phyloP scores from a whole-genome alignment of 2,329 filamentous ascomycete genomes.

The Fusarium goolgardi region DNA sequence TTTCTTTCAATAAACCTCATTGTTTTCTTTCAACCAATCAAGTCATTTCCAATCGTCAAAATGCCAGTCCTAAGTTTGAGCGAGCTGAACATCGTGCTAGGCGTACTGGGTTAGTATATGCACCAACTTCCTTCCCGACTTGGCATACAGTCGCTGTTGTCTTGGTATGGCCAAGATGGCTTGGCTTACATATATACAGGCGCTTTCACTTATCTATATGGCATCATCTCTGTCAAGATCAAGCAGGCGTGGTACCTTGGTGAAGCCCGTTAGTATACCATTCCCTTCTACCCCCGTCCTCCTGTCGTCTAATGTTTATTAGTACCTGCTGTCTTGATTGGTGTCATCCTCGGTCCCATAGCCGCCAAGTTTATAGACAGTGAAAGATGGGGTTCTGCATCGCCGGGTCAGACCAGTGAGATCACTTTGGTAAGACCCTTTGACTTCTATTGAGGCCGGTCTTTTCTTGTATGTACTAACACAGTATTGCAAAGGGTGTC shows the following conservation, averaged over 20 bases:
- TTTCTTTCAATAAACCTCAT: too few species aligned
- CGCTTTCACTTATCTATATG: conserved; percentile 61
- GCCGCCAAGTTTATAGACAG: conserved; percentile 64
- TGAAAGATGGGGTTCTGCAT: conserved; percentile 44
- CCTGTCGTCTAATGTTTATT: background rate
- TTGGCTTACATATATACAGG: conserved; percentile 54
- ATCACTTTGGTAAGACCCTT: conserved; percentile 54
- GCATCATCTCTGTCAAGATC: conserved; percentile 63
- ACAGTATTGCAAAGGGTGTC: conserved; percentile 51
- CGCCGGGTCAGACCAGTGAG: conserved; percentile 49
- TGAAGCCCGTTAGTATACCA: conserved; percentile 64
- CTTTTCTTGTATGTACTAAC: background rate
- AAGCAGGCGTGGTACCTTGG: conserved; percentile 66
- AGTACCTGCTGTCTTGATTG: conserved; percentile 67
- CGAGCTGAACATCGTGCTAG: conserved; percentile 63
- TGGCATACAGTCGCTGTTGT: too few species aligned
- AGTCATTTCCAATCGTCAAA: too few species aligned
- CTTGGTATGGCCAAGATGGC: conserved; percentile 55
- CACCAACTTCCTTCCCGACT: too few species aligned
- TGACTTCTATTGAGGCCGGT: rapidly evolving
- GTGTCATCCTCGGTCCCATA: conserved; percentile 65
- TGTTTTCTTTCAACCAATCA: background rate
- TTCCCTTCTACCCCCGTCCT: background rate
- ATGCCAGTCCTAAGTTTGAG: conserved; percentile 56
- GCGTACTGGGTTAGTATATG: conserved; percentile 54